Base-by-base conservation (phyloP, 1,284 basidiomycete species). In the Trichosporon faecale region DNA sequence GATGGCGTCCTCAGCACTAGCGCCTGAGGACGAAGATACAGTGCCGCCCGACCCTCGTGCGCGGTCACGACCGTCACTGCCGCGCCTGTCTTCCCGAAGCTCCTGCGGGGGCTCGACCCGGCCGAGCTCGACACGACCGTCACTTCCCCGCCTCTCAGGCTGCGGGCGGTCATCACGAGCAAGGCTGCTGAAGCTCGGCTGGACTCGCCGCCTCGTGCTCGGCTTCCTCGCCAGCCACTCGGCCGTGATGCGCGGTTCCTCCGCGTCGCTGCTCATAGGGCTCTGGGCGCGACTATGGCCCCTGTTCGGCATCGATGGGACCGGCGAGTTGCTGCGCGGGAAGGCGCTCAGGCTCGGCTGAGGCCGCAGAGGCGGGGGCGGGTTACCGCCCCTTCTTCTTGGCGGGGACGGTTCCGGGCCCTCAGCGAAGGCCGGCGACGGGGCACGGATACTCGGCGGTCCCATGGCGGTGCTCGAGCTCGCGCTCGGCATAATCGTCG, bases 201-300 rank as follows among this genome's bases (percentile, higher is more conserved):
- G 27, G 29, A n/a, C 37, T 12, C 61, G 31, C 44, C 55, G 29
- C 4, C 72, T 68, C 2, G 63, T 52, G 31, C 66, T 69, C 9
- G 72, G 72, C 44, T 63, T 69, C 35, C 70, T 64, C 12, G 70
- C 70, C 2, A 73, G 72, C 72, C 72, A 73, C 21, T 67, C 68
- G 2, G 70, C 72, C 7, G 72, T 73, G 25, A 65, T 64, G n/a
- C 46, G 64, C 27, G 40, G 64, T 14, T n/a, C 44, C 44, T 65
- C 40, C 23, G 12, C 27, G 21, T 65, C 64, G 16, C 21, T 29
- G 29, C 16, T 29, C 64, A 44, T 66, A n/a, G 65, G 29, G 21
- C 46, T 52, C 46, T 44, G 40, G 3, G 65, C 29, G 11, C 21
- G 65, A 49, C 44, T 40, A 12, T 8, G 57, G 29, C 57, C 29